These are phyloP conservation scores for Senecio squalidus DNA, from an alignment of 140 eudicot genomes.

Conservation along the genomic window DNA sequence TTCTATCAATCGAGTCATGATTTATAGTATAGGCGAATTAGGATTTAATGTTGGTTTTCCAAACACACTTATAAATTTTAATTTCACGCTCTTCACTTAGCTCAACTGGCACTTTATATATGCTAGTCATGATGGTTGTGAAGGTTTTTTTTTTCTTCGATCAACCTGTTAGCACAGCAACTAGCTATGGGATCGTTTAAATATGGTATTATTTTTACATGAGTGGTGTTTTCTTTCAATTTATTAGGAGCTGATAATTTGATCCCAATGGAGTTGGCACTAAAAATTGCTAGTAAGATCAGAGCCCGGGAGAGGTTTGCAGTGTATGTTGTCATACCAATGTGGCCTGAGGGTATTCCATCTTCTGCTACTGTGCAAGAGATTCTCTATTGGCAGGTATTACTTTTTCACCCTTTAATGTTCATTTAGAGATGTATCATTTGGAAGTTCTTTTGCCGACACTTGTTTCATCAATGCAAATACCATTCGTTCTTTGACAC, in stretches of 20 bases:
- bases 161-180: neutral
- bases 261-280: constrained; percentile 95
- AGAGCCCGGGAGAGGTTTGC: constrained; percentile 86
- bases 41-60: too few relatives aligned
- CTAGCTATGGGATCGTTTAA: neutral
- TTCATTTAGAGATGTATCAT: neutral
- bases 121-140: neutral
- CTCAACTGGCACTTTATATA: neutral
- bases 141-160: neutral
- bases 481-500: neutral
- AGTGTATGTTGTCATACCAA: constrained; percentile 82
- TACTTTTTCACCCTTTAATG: constrained; percentile 8
- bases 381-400: constrained; percentile 97
- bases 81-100: neutral
- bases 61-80: neutral
- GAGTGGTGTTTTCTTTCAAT: constrained; percentile 12
- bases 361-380: constrained; percentile 80
- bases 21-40: too few relatives aligned
- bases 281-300: constrained; percentile 83
- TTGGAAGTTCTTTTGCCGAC: neutral
- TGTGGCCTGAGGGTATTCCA: constrained; percentile 99
- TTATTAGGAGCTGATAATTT: constrained; percentile 90
- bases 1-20: too few relatives aligned
- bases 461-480: neutral
- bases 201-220: constrained; percentile 15